These are phyloP conservation scores for Xenosphaeropsis pyriputrescens DNA, from an alignment of 2,329 filamentous ascomycete genomes.

Conservation along the genomic window DNA sequence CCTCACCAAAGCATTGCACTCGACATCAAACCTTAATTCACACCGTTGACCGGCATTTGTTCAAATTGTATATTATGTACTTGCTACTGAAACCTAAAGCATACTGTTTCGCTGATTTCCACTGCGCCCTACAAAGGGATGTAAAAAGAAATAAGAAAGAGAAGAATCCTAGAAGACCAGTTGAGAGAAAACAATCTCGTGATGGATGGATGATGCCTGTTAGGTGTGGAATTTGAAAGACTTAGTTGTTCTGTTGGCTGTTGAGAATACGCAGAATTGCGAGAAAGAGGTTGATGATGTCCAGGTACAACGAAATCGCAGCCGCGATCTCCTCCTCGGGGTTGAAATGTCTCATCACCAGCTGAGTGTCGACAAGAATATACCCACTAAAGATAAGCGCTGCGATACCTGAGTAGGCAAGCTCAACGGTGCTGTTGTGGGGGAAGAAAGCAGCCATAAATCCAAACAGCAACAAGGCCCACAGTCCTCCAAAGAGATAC, in stretches of 20 bases:
- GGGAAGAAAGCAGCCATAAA: constrained; percentile 90
- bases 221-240: too few species aligned
- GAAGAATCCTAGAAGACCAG: too few species aligned
- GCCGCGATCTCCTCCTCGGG: constrained; percentile 97
- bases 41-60: too few species aligned
- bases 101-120: too few species aligned
- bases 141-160: too few species aligned
- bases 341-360: constrained; percentile 90
- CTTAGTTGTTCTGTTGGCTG: constrained; percentile 83
- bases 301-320: constrained; percentile 85
- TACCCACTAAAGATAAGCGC: constrained; percentile 89
- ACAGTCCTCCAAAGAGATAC: constrained; percentile 81
- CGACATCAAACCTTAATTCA: too few species aligned
- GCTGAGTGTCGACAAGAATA: constrained; percentile 90
- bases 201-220: too few species aligned
- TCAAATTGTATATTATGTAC: too few species aligned
- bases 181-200: too few species aligned
- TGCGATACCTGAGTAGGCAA: constrained; percentile 68
- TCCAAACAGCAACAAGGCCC: constrained; percentile 82
- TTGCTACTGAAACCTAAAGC: too few species aligned
- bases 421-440: constrained; percentile 64
- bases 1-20: too few species aligned
- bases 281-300: constrained; percentile 94
- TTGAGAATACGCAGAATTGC: constrained; percentile 92
- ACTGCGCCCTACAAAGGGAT: too few species aligned